phyloP scores from a whole-genome alignment of 2,329 filamentous ascomycete species.

The Penicillium sp. region DNA sequence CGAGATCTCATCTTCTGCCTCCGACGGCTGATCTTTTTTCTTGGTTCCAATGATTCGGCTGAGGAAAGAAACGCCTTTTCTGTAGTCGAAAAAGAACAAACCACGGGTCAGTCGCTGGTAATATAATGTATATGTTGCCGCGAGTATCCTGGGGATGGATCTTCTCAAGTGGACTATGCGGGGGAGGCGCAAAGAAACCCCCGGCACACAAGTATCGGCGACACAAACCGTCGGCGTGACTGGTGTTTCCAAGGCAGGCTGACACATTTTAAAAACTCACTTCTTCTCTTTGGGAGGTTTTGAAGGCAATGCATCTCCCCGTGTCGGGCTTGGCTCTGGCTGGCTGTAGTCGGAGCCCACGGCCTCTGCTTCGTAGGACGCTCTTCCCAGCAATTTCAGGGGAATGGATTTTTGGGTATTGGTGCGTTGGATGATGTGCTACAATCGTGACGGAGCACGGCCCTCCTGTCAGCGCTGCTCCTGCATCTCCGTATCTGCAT shows the following conservation, averaged over 20 bases:
- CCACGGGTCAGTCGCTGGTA: conserved; percentile 8
- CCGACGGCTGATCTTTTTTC: conserved; percentile 55
- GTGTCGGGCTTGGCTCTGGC: conserved; percentile 25
- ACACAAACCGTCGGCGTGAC: conserved; percentile 1
- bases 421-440: conserved; percentile 60
- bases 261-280: conserved; percentile 39
- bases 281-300: conserved; percentile 53
- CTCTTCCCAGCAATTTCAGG: conserved; percentile 32
- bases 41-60: conserved; percentile 71
- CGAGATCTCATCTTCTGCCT: conserved; percentile 53
- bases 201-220: neutral
- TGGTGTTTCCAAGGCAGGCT: neutral
- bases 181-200: neutral
- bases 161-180: neutral
- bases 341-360: conserved; percentile 29
- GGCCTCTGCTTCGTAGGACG: conserved; percentile 37
- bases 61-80: conserved; percentile 82
- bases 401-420: conserved; percentile 55
- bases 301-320: conserved; percentile 27
- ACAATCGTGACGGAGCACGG: conserved; percentile 6
- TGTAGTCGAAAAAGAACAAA: conserved; percentile 32
- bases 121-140: neutral
- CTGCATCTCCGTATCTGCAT: conserved; percentile 2
- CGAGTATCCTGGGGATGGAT: conserved; percentile 1
- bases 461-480: conserved; percentile 5